Conservation (phyloP, 1,284 basidiomycete species). For the Austroboletus novae-zelandiae region DNA sequence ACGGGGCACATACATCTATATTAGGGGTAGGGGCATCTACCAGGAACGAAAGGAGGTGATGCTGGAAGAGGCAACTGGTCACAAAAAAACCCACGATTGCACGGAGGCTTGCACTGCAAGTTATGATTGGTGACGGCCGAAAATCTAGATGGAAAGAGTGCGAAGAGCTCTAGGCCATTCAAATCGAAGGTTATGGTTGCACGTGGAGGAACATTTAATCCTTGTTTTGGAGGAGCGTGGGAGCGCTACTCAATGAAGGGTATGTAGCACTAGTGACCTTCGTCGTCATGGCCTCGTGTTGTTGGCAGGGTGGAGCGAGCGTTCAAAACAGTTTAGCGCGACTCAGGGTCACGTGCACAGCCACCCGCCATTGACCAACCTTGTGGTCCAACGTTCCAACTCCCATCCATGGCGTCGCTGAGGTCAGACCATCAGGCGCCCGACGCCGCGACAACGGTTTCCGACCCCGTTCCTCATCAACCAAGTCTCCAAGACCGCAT, state of each 20-base stretch:
- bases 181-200: neutral
- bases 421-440: conserved; percentile 6
- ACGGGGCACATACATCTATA: neutral
- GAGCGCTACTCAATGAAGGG: no score
- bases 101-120: neutral
- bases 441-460: neutral
- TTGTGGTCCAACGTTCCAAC: neutral
- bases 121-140: neutral
- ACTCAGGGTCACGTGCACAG: conserved; percentile 14
- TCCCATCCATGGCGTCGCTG: conserved; percentile 2
- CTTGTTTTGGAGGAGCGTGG: no score
- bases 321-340: no score
- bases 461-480: conserved; percentile 2
- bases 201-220: no score
- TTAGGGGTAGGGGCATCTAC: conserved; percentile 1
- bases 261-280: conserved; percentile 1
- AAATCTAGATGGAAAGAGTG: neutral
- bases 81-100: conserved; percentile 5
- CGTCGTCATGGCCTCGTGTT: conserved; percentile 4
- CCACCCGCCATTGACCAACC: conserved; percentile 5
- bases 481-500: conserved; percentile 41
- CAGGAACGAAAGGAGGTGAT: conserved; percentile 6
- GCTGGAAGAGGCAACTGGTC: conserved; percentile 7
- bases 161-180: neutral
- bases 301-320: no score